Percentiles rank a stretch among this genome's conserved stretches.
phyloP scores from a whole-genome alignment of 208 protist genomes.

The Vickermania spadyakhi region DNA sequence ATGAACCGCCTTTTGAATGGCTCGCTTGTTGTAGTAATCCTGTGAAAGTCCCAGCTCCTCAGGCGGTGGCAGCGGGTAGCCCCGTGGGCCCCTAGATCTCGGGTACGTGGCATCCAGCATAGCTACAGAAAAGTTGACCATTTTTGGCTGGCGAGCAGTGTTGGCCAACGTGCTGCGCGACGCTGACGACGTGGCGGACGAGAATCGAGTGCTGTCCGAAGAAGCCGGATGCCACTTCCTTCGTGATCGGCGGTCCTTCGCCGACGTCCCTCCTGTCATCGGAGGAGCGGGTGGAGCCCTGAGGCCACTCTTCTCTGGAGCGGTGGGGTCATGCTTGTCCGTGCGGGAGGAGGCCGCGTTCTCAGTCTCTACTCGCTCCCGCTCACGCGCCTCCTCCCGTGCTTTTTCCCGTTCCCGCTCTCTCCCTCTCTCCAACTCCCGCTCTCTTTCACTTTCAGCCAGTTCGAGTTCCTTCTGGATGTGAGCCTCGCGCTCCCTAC shows the following conservation, averaged over 20 bases:
- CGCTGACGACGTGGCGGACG: background rate
- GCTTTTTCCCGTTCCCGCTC: background rate
- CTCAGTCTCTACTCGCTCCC: background rate
- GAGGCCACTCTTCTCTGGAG: background rate
- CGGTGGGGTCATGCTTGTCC: background rate
- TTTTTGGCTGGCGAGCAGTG: background rate
- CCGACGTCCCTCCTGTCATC: background rate
- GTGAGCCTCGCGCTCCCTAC: slow-evolving; percentile 11
- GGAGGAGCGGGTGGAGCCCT: background rate
- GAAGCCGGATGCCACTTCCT: no score
- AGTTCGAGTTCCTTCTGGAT: slow-evolving; percentile 11
- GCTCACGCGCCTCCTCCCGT: background rate
- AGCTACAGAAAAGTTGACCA: background rate
- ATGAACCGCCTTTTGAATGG: slow-evolving; percentile 3
- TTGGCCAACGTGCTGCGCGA: background rate
- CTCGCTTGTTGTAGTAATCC: slow-evolving; percentile 5
- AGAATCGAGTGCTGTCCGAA: no score
- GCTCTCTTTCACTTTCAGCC: background rate
- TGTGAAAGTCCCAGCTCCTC: background rate
- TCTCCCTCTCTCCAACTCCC: background rate
- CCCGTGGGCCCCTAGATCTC: background rate
- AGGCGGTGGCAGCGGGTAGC: background rate
- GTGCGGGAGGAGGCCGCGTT: background rate
- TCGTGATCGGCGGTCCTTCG: background rate
- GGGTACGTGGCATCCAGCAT: slow-evolving; percentile 1